Conservation (phyloP, 805 yeast genomes). For the Tetrapisispora namnaoensis region DNA sequence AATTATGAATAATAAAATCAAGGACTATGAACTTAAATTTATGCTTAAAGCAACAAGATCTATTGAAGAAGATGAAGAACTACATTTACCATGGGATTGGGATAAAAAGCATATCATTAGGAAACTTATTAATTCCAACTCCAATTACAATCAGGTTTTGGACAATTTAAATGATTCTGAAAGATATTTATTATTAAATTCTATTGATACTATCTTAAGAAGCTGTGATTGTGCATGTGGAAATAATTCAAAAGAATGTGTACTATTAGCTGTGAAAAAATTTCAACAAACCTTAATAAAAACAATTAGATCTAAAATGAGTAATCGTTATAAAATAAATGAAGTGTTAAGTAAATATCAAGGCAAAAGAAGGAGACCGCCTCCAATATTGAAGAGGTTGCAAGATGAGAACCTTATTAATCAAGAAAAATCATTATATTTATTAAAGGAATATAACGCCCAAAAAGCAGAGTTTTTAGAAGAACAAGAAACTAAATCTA, state of each 20-base stretch:
- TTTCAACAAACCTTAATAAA: constrained; percentile 50
- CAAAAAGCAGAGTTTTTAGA: constrained; percentile 2
- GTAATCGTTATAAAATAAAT: constrained; percentile 30
- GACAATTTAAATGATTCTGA: constrained; percentile 47
- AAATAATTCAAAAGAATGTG: constrained; percentile 40
- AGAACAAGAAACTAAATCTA: not conserved
- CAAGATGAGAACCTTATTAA: constrained; percentile 3
- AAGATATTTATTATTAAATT: constrained; percentile 45
- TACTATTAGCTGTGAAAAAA: constrained; percentile 50
- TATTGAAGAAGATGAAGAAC: constrained; percentile 56
- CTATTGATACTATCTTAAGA: constrained; percentile 52
- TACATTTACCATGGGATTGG: constrained; percentile 85
- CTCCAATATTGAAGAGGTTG: constrained; percentile 19
- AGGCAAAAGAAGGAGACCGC: constrained; percentile 20
- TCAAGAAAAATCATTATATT: constrained; percentile 6
- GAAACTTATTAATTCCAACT: constrained; percentile 36
- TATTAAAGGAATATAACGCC: constrained; percentile 5
- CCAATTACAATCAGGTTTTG: constrained; percentile 31
- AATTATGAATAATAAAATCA: constrained; percentile 19
- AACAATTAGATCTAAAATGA: constrained; percentile 38
- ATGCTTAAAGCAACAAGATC: constrained; percentile 47
- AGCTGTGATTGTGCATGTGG: constrained; percentile 53
- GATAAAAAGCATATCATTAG: constrained; percentile 65
- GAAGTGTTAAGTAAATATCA: constrained; percentile 27
- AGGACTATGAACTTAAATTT: constrained; percentile 35